phyloP scores from a whole-genome alignment of 306 rosid genomes.

The Malus asiatica region DNA sequence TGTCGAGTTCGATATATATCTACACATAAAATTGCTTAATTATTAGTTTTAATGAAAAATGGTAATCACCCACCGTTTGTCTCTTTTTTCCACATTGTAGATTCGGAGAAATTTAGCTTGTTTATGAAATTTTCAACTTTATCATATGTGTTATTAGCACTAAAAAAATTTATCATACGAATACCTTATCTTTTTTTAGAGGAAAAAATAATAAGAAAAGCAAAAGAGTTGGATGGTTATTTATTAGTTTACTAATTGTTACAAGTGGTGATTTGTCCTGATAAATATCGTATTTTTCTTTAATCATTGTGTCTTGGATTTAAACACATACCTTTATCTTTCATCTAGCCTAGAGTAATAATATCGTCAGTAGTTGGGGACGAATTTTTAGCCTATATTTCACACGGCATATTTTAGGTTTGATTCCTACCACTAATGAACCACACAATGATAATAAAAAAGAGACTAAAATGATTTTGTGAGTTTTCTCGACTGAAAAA shows the following conservation, averaged over 20 bases:
- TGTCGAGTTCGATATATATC: neutral
- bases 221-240: neutral
- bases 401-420: fast-evolving
- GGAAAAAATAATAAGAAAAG: neutral
- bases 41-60: too few relatives aligned
- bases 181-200: neutral
- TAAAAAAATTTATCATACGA: too few relatives aligned
- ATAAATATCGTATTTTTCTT: too few relatives aligned
- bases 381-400: fast-evolving
- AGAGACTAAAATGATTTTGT: fast-evolving
- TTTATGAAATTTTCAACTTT: too few relatives aligned
- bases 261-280: neutral
- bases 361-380: too few relatives aligned
- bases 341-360: neutral
- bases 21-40: neutral
- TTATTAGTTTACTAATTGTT: neutral
- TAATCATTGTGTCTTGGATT: too few relatives aligned
- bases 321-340: too few relatives aligned
- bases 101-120: neutral
- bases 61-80: neutral
- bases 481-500: too few relatives aligned
- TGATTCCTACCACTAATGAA: too few relatives aligned
- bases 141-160: fast-evolving
- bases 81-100: neutral
- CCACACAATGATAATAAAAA: fast-evolving